phyloP scores from a whole-genome alignment of 495 filamentous ascomycete genomes.

The Oleoguttula mirabilis region DNA sequence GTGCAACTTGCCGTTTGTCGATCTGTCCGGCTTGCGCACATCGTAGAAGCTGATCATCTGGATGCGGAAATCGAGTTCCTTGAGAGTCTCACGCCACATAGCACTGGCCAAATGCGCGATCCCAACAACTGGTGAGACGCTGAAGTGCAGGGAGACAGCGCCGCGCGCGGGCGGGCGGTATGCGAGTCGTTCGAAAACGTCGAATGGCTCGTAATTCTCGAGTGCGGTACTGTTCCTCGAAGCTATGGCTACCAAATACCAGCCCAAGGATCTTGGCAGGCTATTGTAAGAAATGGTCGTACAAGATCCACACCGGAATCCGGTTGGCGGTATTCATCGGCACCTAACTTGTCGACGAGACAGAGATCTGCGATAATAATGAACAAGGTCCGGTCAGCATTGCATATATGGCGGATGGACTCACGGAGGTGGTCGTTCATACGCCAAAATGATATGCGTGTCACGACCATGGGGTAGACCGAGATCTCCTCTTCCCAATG shows the following conservation, averaged over 20 bases:
- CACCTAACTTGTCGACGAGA: too few relatives aligned
- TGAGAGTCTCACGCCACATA: background rate
- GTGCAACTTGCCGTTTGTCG: background rate
- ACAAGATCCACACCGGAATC: too few relatives aligned
- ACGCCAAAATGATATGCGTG: background rate
- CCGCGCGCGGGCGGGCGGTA: background rate
- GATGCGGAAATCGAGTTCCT: background rate
- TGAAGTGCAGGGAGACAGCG: background rate
- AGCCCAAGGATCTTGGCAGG: too few relatives aligned
- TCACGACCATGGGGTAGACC: too few relatives aligned
- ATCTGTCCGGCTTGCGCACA: background rate
- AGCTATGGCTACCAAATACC: background rate
- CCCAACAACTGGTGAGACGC: background rate
- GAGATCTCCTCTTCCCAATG: background rate
- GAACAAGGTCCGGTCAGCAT: too few relatives aligned
- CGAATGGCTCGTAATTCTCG: background rate
- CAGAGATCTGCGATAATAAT: background rate
- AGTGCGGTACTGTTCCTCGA: too few relatives aligned
- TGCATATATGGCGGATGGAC: background rate
- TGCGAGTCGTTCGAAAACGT: background rate
- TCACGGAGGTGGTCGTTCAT: background rate
- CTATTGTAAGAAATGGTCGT: too few relatives aligned
- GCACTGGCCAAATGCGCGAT: background rate
- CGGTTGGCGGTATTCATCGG: background rate
- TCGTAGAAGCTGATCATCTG: background rate